phyloP scores from a whole-genome alignment of 176 grass and related monocot genomes.

The Bonia amplexicaulis region DNA sequence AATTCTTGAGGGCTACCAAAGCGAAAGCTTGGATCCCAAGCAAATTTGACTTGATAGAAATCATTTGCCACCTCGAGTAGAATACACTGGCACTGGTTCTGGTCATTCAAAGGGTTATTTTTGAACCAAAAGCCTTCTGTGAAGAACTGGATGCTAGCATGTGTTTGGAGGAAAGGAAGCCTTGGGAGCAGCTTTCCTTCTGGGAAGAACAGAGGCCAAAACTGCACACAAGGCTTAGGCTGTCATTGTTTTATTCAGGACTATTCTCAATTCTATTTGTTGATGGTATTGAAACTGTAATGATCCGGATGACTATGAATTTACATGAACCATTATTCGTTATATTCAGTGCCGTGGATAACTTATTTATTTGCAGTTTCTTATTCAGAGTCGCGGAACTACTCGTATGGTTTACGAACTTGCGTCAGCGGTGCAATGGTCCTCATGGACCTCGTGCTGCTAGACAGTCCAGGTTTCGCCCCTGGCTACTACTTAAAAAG shows the following conservation, averaged over 20 bases:
- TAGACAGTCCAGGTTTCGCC: background rate
- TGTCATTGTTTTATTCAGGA: constrained; percentile 5
- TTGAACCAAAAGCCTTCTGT: background rate
- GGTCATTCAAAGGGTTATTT: background rate
- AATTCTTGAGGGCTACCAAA: constrained; percentile 67
- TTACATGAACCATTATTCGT: background rate
- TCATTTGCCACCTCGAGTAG: background rate
- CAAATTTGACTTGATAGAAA: constrained; percentile 10
- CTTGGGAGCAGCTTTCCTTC: background rate
- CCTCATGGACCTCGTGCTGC: background rate
- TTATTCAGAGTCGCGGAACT: background rate
- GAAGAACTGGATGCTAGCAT: background rate
- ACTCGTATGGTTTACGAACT: background rate
- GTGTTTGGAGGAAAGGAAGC: background rate
- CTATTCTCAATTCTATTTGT: constrained; percentile 10
- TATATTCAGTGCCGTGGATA: background rate
- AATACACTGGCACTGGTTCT: background rate
- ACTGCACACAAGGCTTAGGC: background rate
- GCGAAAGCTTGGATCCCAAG: constrained; percentile 41
- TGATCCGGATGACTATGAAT: background rate
- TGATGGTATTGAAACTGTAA: background rate
- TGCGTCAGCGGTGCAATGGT: background rate
- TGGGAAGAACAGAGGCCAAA: background rate
- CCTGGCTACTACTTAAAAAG: too few species aligned
- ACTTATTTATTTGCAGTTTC: background rate